These are phyloP conservation scores for Blumeria hordei DNA, from an alignment of 2,329 filamentous ascomycete genomes.

Conservation along the genomic window DNA sequence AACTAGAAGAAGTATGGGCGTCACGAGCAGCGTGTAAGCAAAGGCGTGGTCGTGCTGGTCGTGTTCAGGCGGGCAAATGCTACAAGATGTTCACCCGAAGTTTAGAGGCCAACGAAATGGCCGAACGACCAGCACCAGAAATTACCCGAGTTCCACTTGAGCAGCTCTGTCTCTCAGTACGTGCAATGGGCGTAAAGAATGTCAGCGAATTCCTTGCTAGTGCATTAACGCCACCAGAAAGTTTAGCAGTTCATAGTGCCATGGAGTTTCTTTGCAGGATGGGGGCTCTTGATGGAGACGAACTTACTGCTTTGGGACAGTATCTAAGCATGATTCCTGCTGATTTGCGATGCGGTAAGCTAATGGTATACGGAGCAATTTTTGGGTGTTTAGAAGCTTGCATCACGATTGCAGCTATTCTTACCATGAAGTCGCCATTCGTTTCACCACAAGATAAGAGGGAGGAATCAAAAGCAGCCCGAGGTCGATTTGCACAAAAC, in stretches of 20 bases:
- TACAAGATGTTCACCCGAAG: conserved; percentile 87
- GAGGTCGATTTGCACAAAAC: conserved; percentile 45
- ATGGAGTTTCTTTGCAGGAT: conserved; percentile 58
- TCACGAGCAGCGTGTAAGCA: conserved; percentile 88
- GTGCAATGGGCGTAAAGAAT: conserved; percentile 77
- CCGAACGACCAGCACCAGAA: conserved; percentile 72
- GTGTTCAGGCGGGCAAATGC: conserved; percentile 74
- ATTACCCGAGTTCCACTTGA: conserved; percentile 83
- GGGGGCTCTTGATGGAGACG: conserved; percentile 67
- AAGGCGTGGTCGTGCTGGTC: conserved; percentile 71
- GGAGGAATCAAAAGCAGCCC: conserved; percentile 56
- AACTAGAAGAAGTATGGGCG: conserved; percentile 84
- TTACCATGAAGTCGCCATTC: conserved; percentile 79
- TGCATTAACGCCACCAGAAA: conserved; percentile 73
- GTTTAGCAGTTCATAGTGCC: conserved; percentile 64
- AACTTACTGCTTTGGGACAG: conserved; percentile 71
- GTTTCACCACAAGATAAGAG: conserved; percentile 61
- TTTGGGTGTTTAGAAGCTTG: conserved; percentile 82
- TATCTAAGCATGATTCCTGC: conserved; percentile 91
- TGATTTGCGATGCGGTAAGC: conserved; percentile 75
- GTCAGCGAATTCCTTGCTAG: conserved; percentile 60
- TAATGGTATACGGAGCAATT: conserved; percentile 85
- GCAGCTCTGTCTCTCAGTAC: conserved; percentile 80
- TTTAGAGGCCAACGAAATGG: conserved; percentile 60
- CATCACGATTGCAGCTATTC: conserved; percentile 69